Conservation (phyloP, 2,329 filamentous ascomycete species). For the Leptographium wingfieldii region DNA sequence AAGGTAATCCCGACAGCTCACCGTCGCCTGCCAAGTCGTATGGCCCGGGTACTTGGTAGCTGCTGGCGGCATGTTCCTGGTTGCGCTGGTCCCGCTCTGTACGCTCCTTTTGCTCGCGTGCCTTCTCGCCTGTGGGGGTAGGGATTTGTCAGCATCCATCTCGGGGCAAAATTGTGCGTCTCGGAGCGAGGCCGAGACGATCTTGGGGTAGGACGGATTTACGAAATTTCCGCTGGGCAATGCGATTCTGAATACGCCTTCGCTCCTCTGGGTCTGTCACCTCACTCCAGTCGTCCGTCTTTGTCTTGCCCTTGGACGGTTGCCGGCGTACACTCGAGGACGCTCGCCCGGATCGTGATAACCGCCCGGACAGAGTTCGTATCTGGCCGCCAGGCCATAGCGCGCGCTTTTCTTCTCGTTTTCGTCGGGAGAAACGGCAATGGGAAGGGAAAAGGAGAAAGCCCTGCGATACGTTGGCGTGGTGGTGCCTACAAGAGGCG, state of each 20-base stretch:
- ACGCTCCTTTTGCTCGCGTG: constrained; percentile 53
- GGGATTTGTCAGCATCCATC: neutral
- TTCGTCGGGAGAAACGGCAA: neutral
- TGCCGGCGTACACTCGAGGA: constrained; percentile 12
- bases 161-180: too few species aligned
- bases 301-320: constrained; percentile 28
- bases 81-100: constrained; percentile 52
- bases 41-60: constrained; percentile 49
- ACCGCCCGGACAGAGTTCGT: neutral
- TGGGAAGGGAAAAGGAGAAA: neutral
- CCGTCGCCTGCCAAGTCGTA: constrained; percentile 38
- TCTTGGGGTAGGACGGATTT: constrained; percentile 22
- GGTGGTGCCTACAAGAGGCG: constrained; percentile 5
- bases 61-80: constrained; percentile 47
- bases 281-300: constrained; percentile 54
- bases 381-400: neutral
- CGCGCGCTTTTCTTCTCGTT: neutral
- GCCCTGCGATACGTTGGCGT: neutral
- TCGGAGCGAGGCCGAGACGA: neutral
- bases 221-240: constrained; percentile 68
- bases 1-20: constrained; percentile 53
- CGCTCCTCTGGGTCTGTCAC: constrained; percentile 59
- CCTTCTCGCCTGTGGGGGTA: constrained; percentile 48
- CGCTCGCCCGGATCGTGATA: constrained; percentile 13
- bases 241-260: constrained; percentile 62